Evolutionary conservation across 2,329 filamentous ascomycete species (phyloP), one percentile per base, ranked within the genome.

Genomic region (Pyricularia sp.): DNA sequence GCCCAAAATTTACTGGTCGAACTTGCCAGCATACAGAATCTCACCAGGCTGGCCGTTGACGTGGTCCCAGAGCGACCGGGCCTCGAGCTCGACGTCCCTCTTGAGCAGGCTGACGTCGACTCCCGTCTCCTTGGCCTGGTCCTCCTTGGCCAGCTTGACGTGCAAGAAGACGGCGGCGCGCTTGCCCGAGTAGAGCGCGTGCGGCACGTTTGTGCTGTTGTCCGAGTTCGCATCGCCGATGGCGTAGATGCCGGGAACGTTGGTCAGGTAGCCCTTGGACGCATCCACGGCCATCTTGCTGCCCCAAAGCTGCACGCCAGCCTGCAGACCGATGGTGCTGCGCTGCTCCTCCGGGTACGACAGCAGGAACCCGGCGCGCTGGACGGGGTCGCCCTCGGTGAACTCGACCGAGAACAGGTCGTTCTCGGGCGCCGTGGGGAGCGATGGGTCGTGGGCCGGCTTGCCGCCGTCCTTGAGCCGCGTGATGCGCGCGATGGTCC

Each of bases 201-300:
- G 84, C 0, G 83, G 83, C 0, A 87, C 79, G 67, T 87, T 87
- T 3, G 83, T 86, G 9, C 77, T 75, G n/a, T 81, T 80, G 64
- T 86, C 84, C 35, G 78, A 79, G 72, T 87, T 87, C 13, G 80
- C 80, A 67, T 87, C 84, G 0, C 85, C 84, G 24, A 87, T 72
- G 5, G 82, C 84, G 68, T 81, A 87, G 0, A 86, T 78, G 1
- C 83, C 83, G 0, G 74, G 70, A 4, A 84, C 69, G 64, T 79
- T 86, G 0, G 84, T 85, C 16, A 75, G 69, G n/a, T 73, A 75
- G 1, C 72, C 66, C 0, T 55, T 44, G 62, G 35, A 3, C 40
- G 10, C 12, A 53, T 81, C 76, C 0, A 77, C 78, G 0, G 74
- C 73, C 19, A 86, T 75, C 5, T 80, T 78, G 9, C 75, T 76